Conservation (phyloP, 164 flowering plant species). For the Euptelea pleiosperma region DNA sequence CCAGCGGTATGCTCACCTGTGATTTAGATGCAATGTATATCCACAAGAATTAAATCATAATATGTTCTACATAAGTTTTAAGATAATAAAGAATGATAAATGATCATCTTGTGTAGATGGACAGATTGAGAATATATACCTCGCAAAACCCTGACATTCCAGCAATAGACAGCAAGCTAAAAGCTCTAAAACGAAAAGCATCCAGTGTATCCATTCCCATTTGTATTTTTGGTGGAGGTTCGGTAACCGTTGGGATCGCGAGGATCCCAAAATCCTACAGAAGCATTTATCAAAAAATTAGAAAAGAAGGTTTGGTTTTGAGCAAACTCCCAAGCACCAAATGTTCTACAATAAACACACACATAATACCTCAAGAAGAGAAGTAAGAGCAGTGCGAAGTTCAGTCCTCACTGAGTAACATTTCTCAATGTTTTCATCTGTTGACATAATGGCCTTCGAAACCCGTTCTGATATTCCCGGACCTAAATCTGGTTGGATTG, state of each 20-base stretch:
- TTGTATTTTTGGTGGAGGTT: conserved; percentile 75
- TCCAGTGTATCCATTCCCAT: conserved; percentile 50
- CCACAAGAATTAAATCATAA: too few relatives aligned
- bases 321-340: too few relatives aligned
- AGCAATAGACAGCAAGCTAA: conserved; percentile 74
- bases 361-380: conserved; percentile 61
- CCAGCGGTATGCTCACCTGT: conserved; percentile 85
- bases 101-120: not conserved
- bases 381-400: conserved; percentile 52
- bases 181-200: conserved; percentile 62
- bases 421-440: conserved; percentile 45
- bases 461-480: conserved; percentile 75
- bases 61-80: not conserved
- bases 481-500: conserved; percentile 68
- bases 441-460: conserved; percentile 59
- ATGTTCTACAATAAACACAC: too few relatives aligned
- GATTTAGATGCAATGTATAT: too few relatives aligned
- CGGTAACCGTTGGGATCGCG: conserved; percentile 82
- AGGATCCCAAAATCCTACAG: conserved; percentile 70
- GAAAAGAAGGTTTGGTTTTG: too few relatives aligned
- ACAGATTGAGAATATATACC: conserved; percentile 43
- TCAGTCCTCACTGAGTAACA: conserved; percentile 50
- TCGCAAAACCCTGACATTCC: conserved; percentile 91
- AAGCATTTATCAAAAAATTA: too few relatives aligned
- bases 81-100: not conserved